Evolutionary conservation across 2,329 filamentous ascomycete genomes (phyloP).

Genomic region (Aspergillus sclerotialis): DNA sequence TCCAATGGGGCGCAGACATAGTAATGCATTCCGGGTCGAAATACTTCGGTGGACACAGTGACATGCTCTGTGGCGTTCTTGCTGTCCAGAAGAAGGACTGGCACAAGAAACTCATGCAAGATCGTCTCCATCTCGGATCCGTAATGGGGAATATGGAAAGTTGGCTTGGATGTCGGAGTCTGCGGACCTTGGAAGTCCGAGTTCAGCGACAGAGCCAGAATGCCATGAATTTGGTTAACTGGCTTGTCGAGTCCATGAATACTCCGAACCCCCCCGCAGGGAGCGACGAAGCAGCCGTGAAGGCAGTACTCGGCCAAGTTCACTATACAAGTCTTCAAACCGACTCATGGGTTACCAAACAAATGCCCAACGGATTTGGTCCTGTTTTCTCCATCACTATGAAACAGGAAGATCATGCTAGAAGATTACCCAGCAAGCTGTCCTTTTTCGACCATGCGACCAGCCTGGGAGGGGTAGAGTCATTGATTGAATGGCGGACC

Average conservation of each 20-base stretch:
- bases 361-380: slow-evolving; percentile 88
- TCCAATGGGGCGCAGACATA: slow-evolving; percentile 69
- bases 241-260: slow-evolving; percentile 53
- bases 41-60: slow-evolving; percentile 89
- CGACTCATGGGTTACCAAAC: slow-evolving; percentile 65
- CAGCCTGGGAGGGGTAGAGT: slow-evolving; percentile 87
- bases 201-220: slow-evolving; percentile 67
- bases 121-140: slow-evolving; percentile 68
- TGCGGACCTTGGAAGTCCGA: slow-evolving; percentile 76
- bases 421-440: slow-evolving; percentile 67
- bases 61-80: slow-evolving; percentile 82
- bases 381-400: slow-evolving; percentile 75
- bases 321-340: slow-evolving; percentile 76
- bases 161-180: slow-evolving; percentile 78
- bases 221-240: slow-evolving; percentile 61
- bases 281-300: slow-evolving; percentile 39
- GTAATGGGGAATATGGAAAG: slow-evolving; percentile 84
- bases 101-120: slow-evolving; percentile 52
- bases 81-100: slow-evolving; percentile 53
- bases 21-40: slow-evolving; percentile 91
- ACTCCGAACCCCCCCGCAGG: slow-evolving; percentile 28
- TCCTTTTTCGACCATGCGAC: slow-evolving; percentile 88
- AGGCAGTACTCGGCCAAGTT: slow-evolving; percentile 53
- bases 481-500: slow-evolving; percentile 88
- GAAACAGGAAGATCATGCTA: slow-evolving; percentile 54